Evolutionary conservation across 805 yeast genomes (phyloP), one percentile per base, ranked within the genome.

Genomic region (Wickerhamomyces sydowiorum): DNA sequence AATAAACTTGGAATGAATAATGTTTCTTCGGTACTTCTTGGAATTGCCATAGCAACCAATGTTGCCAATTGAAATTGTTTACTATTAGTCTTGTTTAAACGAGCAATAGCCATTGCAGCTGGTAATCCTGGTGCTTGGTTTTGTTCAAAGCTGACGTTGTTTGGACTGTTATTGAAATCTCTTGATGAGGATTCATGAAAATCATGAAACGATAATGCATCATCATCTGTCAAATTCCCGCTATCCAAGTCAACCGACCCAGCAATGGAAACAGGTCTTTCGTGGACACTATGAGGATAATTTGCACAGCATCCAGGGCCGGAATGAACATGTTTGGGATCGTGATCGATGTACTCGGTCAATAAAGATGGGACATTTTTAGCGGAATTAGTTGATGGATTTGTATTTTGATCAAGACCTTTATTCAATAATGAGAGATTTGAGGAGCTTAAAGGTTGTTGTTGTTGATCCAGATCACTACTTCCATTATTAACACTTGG

Each of bases 1-100:
- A 85, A 63, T 38, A 85, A 60, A 7, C 86, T 78, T 0, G 93
- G 91, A 29, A 82, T 78, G 51, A 83, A 82, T 33, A 85, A 62
- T 0, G 88, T 83, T 56, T 85, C 93, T 51, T 82, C 90, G 0
- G 91, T 84, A 15, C 85, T 75, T 55, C 93, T 66, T 7, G 91
- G 93, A 9, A 82, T 73, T 0, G 91, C 76, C 46, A 83, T 72
- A 0, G 91, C 86, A 5, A 84, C 88, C 22, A 77, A 58, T 19
- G 72, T 72, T 1, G 82, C 77, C 39, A 77, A 56, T 51, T 72
- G 73, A 36, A 71, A 53, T 36, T 71, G 67, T 47, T 70, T 64
- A 38, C 35, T 32, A 20, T 32, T 32, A 12, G 35, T 19, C 13
- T 63, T 65, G 46, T 72, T 70, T 67, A 82, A 77, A 25, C 82